These are phyloP conservation scores for Desmodesmus armatus DNA, from an alignment of 139 green algal genomes.

Conservation along the genomic window DNA sequence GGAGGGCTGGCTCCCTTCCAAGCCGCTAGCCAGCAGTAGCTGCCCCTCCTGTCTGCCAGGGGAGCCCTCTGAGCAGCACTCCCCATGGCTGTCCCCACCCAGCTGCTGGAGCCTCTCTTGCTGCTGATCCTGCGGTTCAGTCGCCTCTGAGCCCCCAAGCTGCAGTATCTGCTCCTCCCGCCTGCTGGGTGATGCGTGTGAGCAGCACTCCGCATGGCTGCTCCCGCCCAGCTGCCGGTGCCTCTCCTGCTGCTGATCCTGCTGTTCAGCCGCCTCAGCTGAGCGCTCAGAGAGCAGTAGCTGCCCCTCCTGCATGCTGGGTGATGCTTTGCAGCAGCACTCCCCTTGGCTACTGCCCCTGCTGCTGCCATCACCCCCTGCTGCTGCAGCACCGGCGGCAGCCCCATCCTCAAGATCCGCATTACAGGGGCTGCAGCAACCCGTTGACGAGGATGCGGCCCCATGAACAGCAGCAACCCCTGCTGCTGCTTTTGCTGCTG, in stretches of 20 bases:
- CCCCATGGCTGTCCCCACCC: neutral
- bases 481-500: neutral
- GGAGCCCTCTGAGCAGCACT: too few relatives aligned
- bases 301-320: too few relatives aligned
- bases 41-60: too few relatives aligned
- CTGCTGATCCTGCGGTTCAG: neutral
- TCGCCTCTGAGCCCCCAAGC: too few relatives aligned
- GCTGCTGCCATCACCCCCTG: neutral
- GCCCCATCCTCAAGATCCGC: neutral
- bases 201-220: neutral
- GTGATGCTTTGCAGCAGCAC: neutral
- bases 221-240: slow-evolving; percentile 8
- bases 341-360: neutral
- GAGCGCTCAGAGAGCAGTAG: too few relatives aligned
- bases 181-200: too few relatives aligned
- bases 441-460: neutral
- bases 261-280: neutral
- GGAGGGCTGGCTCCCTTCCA: too few relatives aligned
- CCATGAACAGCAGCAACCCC: neutral
- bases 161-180: too few relatives aligned
- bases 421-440: neutral
- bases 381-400: neutral
- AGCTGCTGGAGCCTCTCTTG: slow-evolving; percentile 4
- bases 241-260: slow-evolving; percentile 11
- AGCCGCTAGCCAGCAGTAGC: too few relatives aligned